Evolutionary conservation across 805 yeast genomes (phyloP).

Genomic region (Candida xiaguanensis): DNA sequence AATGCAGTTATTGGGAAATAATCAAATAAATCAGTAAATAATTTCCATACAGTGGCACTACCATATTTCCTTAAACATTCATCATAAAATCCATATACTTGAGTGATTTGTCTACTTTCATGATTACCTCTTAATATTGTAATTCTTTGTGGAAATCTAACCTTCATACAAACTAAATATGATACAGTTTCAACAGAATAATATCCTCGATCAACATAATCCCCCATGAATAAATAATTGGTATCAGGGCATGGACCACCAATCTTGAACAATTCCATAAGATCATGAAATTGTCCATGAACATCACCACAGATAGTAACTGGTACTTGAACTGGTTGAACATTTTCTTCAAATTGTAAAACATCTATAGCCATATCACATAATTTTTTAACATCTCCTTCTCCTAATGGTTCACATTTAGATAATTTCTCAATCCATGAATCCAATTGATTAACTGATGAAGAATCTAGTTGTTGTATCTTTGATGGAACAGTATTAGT

Average conservation of each 20-base stretch:
- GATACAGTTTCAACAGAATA: conserved; percentile 91
- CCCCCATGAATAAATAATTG: conserved; percentile 47
- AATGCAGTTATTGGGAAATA: conserved; percentile 91
- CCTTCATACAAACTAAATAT: conserved; percentile 85
- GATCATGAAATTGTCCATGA: conserved; percentile 94
- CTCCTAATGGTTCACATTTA: conserved; percentile 77
- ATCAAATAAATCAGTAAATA: conserved; percentile 87
- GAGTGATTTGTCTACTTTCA: conserved; percentile 93
- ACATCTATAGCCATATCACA: conserved; percentile 93
- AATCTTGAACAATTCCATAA: conserved; percentile 87
- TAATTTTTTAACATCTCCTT: conserved; percentile 71
- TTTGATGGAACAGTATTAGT: conserved; percentile 11
- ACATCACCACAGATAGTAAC: conserved; percentile 97
- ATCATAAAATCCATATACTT: conserved; percentile 93
- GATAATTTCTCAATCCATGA: conserved; percentile 81
- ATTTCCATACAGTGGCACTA: conserved; percentile 88
- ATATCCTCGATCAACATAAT: conserved; percentile 88
- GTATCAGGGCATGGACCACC: conserved; percentile 62
- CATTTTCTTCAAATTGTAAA: conserved; percentile 86
- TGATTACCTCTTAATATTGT: conserved; percentile 93
- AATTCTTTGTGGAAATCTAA: conserved; percentile 85
- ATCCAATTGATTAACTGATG: conserved; percentile 68
- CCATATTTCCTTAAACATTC: conserved; percentile 94
- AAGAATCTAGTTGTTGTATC: conserved; percentile 9
- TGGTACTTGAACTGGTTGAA: conserved; percentile 92